A percentile compares a stretch with the other conserved stretches of the same genome.
Evolutionary conservation across 176 grass and related monocot genomes (phyloP).

Genomic region (Phyllostachys edulis): DNA sequence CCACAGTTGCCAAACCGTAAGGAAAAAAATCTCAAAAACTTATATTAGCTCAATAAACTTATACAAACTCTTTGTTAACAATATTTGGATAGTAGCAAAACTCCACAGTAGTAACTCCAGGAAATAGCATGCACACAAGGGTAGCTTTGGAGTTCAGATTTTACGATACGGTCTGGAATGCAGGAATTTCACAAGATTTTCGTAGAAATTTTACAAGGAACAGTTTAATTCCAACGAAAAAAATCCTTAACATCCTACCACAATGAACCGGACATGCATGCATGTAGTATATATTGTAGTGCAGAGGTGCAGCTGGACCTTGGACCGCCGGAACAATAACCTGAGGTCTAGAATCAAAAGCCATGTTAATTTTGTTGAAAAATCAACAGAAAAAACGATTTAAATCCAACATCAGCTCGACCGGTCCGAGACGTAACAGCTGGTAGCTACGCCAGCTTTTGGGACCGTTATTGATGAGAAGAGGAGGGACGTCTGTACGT

Average conservation of each 20-base stretch:
- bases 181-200: background rate
- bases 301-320: too few relatives aligned
- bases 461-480: conserved; percentile 1
- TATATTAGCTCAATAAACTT: too few relatives aligned
- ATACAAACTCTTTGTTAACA: background rate
- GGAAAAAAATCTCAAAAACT: background rate
- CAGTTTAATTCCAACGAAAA: too few relatives aligned
- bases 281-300: background rate
- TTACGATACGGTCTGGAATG: background rate
- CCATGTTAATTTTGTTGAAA: too few relatives aligned
- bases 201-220: background rate
- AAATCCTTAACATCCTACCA: background rate
- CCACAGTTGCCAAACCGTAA: background rate
- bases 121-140: background rate
- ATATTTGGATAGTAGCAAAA: background rate
- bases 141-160: background rate
- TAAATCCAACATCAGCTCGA: too few relatives aligned
- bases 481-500: background rate
- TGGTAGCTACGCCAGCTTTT: too few relatives aligned
- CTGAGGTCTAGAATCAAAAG: too few relatives aligned
- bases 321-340: too few relatives aligned
- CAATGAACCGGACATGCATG: background rate
- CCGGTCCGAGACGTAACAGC: too few relatives aligned
- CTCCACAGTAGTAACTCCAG: background rate
- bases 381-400: too few relatives aligned